Evolutionary conservation across 2,329 filamentous ascomycete species (phyloP), one percentile per base, ranked within the genome.

Genomic region (Fusarium poae): DNA sequence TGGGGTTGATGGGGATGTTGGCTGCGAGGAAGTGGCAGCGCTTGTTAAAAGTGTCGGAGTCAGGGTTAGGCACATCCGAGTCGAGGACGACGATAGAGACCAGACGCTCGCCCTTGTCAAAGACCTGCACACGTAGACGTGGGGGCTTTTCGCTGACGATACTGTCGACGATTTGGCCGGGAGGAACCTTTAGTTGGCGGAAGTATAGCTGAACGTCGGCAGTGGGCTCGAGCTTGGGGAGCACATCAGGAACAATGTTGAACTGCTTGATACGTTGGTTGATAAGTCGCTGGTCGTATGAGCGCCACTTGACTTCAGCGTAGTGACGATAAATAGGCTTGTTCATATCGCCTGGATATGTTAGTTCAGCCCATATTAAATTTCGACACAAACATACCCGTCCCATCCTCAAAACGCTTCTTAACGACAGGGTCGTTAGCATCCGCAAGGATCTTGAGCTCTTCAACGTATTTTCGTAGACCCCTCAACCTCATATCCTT

Each of bases 351-450:
- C 92, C 94, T 97, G 70, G 5, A 13, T 20, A 5, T 13, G 55
- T 68, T 45, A 58, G 55, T 48, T 23, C 16, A 8, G 30, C 5
- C 15, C 13, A n/a, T 5, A 18, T 5, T 0, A 5, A 7, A 39
- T 37, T 39, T 32, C 13, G 42, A 15, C 6, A 32, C n/a, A 20
- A 29, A 21, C 50, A 16, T 83, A 97, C 95, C 94, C 74, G 91
- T 80, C 25, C 94, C 94, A 79, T 98, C 94, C 78, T 99, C 96
- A 72, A 97, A 98, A 71, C 88, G 90, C 81, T 93, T 92, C 88
- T 97, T 97, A 65, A 98, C 93, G 37, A 93, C 74, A 1, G 96
- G 96, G 77, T 98, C 96, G 78, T 98, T 98, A 80, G 97, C 94
- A 77, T 99, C 96, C 25, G 94, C 94, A 66, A 92, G 82, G 39